Percentiles rank a stretch among this genome's conserved stretches.
phyloP scores from a whole-genome alignment of 306 rosid species.

The Dryas drummondii region DNA sequence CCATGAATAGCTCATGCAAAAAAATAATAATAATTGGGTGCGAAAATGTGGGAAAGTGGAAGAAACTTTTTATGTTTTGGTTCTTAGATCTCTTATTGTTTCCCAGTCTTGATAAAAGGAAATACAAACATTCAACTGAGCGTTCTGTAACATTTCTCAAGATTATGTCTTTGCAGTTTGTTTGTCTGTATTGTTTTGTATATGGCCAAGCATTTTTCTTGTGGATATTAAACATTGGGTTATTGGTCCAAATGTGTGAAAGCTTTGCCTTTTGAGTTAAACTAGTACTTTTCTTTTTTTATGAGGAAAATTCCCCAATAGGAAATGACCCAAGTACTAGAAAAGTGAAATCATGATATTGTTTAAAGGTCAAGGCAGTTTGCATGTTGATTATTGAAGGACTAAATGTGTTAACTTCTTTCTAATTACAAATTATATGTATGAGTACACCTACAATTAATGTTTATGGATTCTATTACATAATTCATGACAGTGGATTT shows the following conservation, averaged over 20 bases:
- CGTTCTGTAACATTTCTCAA: background rate
- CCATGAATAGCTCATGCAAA: background rate
- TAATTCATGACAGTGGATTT: constrained; percentile 49
- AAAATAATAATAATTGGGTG: background rate
- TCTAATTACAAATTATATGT: constrained; percentile 4
- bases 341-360: background rate
- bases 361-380: background rate
- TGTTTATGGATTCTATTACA: constrained; percentile 24
- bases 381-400: background rate
- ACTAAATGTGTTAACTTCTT: background rate
- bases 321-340: background rate
- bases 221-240: background rate
- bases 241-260: background rate
- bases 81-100: constrained; percentile 14
- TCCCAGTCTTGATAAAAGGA: background rate
- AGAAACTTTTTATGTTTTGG: background rate
- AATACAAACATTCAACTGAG: background rate
- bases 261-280: constrained; percentile 4
- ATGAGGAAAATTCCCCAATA: background rate
- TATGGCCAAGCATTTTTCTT: background rate
- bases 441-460: constrained; percentile 19
- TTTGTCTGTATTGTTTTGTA: background rate
- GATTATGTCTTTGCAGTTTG: background rate
- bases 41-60: constrained; percentile 10
- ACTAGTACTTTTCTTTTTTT: background rate